phyloP scores from a whole-genome alignment of 805 yeast genomes.

The Candida patagonica region DNA sequence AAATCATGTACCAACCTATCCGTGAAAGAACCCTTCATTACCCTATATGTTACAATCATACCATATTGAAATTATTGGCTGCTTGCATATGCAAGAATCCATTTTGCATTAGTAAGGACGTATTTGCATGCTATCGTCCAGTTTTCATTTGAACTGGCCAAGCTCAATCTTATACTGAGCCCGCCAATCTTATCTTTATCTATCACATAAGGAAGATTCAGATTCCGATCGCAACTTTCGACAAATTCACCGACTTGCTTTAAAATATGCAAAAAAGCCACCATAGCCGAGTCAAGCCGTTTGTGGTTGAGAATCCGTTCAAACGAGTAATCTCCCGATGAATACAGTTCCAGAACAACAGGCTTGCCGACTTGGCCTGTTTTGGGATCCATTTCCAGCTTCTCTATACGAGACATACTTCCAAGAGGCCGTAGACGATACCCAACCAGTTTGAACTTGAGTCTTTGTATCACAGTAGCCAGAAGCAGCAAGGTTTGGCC shows the following conservation, averaged over 20 bases:
- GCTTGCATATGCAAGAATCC: slow-evolving; percentile 72
- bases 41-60: too few relatives aligned
- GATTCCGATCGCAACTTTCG: slow-evolving; percentile 34
- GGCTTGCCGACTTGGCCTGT: slow-evolving; percentile 26
- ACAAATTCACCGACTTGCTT: slow-evolving; percentile 39
- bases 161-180: slow-evolving; percentile 58
- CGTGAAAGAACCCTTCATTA: too few relatives aligned
- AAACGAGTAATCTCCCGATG: slow-evolving; percentile 64
- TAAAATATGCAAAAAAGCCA: slow-evolving; percentile 59
- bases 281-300: slow-evolving; percentile 72
- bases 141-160: slow-evolving; percentile 54
- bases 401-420: slow-evolving; percentile 68
- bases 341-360: slow-evolving; percentile 42
- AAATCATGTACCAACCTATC: too few relatives aligned
- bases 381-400: slow-evolving; percentile 34
- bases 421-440: slow-evolving; percentile 77
- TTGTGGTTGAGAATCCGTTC: slow-evolving; percentile 67
- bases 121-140: slow-evolving; percentile 90
- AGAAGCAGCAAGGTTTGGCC: slow-evolving; percentile 73
- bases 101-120: slow-evolving; percentile 67
- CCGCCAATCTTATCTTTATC: slow-evolving; percentile 68
- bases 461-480: slow-evolving; percentile 50
- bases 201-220: slow-evolving; percentile 69
- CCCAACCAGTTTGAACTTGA: slow-evolving; percentile 45
- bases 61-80: slow-evolving; percentile 1